These are phyloP conservation scores for Puccinia triticina DNA, from an alignment of 1,284 basidiomycete genomes.

Conservation along the genomic window DNA sequence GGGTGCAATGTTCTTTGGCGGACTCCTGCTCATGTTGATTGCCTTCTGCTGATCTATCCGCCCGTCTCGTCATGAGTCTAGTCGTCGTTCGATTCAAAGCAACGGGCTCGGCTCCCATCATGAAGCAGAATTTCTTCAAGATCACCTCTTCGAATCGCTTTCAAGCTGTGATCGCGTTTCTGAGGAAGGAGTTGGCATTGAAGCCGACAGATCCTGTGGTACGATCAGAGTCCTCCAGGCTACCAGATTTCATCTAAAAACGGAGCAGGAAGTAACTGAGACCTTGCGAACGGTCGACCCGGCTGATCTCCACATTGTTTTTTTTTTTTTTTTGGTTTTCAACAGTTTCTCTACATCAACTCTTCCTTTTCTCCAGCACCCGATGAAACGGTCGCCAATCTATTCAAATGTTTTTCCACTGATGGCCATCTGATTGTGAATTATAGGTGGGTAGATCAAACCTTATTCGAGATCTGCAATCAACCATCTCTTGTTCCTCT, in stretches of 20 bases:
- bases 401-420: conserved; percentile 82
- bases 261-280: neutral
- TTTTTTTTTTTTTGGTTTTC: neutral
- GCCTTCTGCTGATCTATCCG: neutral
- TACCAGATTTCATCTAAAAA: conserved; percentile 11
- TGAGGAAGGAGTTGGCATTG: conserved; percentile 82
- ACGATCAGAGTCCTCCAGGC: conserved; percentile 58
- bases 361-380: conserved; percentile 92
- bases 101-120: conserved; percentile 96
- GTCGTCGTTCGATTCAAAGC: conserved; percentile 97
- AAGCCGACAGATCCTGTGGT: conserved; percentile 85
- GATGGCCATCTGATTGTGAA: conserved; percentile 94
- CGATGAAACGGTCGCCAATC: conserved; percentile 86
- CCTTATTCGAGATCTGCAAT: neutral
- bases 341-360: conserved; percentile 95
- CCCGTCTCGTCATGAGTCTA: conserved; percentile 59
- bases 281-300: neutral
- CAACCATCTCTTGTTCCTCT: neutral
- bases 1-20: neutral
- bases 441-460: conserved; percentile 70
- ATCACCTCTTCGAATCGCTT: conserved; percentile 93
- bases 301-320: neutral
- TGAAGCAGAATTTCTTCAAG: conserved; percentile 98
- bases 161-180: conserved; percentile 90
- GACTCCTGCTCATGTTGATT: neutral